A percentile compares a stretch with the other conserved stretches of the same genome.
Evolutionary conservation across 2,329 filamentous ascomycete species (phyloP).

Genomic region (Aspergillus candidus): DNA sequence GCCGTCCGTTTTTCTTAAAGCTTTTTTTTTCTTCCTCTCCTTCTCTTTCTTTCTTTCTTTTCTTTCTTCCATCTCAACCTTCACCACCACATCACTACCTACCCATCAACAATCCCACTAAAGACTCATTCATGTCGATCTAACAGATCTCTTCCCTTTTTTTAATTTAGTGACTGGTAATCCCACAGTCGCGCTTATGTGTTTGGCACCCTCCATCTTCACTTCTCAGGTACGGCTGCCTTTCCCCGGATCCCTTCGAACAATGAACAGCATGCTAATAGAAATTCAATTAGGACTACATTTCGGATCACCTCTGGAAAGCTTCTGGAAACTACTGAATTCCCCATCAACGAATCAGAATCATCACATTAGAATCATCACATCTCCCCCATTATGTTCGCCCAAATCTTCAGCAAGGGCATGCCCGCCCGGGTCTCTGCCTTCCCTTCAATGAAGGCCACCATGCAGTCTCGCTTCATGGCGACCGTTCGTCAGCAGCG

Average conservation of each 20-base stretch:
- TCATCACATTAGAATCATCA: constrained; percentile 1
- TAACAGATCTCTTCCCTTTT: background rate
- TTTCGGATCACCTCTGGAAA: constrained; percentile 66
- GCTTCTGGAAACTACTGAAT: constrained; percentile 54
- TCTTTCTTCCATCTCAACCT: too few species aligned
- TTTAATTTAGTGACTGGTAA: constrained; percentile 29
- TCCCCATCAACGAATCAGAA: background rate
- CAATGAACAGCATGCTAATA: constrained; percentile 3
- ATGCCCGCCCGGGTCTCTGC: constrained; percentile 44
- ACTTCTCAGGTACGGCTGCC: constrained; percentile 67
- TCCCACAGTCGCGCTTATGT: constrained; percentile 64
- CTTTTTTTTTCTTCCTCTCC: too few species aligned
- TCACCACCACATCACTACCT: too few species aligned
- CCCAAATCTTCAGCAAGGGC: constrained; percentile 47
- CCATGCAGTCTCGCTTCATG: constrained; percentile 44
- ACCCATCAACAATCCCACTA: too few species aligned
- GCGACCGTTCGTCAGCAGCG: constrained; percentile 67
- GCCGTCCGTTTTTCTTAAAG: too few species aligned
- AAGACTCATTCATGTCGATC: too few species aligned
- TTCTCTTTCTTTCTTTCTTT: too few species aligned
- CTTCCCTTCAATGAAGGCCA: constrained; percentile 35
- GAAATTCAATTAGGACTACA: constrained; percentile 50
- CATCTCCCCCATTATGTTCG: constrained; percentile 46
- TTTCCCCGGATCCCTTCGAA: constrained; percentile 1
- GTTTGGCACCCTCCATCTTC: constrained; percentile 76